Conservation (phyloP, 495 filamentous ascomycete genomes). For the Hypoxylon perforatum region DNA sequence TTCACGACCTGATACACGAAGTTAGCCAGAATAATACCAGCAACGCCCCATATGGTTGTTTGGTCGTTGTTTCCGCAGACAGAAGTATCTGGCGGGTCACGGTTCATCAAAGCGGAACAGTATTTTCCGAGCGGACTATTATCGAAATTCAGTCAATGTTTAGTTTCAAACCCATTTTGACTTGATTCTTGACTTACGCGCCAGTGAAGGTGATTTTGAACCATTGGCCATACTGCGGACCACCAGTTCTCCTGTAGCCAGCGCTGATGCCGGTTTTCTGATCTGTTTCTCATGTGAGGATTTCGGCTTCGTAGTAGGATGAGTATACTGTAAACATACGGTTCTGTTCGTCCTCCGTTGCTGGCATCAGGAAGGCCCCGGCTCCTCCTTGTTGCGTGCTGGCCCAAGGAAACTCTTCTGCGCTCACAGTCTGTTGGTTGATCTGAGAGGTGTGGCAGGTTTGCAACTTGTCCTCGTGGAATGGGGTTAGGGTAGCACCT, state of each 20-base stretch:
- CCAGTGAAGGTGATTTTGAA: background rate
- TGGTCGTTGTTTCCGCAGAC: background rate
- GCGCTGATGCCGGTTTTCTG: background rate
- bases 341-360: background rate
- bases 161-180: too few species aligned
- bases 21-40: background rate
- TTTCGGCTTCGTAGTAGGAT: background rate
- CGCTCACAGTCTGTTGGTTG: background rate
- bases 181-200: background rate
- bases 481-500: background rate
- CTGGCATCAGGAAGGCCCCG: background rate
- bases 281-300: background rate
- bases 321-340: background rate
- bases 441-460: background rate
- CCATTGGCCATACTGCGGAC: background rate
- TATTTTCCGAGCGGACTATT: background rate
- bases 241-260: background rate
- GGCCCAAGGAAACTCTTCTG: background rate
- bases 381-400: background rate
- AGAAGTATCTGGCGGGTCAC: background rate
- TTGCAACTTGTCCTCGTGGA: background rate
- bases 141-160: background rate
- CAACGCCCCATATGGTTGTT: background rate
- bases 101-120: background rate
- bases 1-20: background rate